Percentiles rank a stretch among this genome's conserved stretches.
Evolutionary conservation across 2,329 filamentous ascomycete genomes (phyloP).

Genomic region (Cladosporium colombiae): DNA sequence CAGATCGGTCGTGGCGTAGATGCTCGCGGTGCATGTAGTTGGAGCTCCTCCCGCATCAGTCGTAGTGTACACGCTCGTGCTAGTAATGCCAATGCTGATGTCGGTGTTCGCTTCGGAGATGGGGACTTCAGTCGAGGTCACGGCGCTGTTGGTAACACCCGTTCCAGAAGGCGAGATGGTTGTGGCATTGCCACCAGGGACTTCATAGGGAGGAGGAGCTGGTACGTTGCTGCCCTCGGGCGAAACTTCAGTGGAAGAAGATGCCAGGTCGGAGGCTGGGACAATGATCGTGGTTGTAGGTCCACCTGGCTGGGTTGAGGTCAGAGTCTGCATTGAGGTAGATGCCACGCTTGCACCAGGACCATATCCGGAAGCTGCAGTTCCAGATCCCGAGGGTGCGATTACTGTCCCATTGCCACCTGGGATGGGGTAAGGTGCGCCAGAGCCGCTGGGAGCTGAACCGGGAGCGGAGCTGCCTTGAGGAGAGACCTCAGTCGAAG

Average conservation of each 20-base stretch:
- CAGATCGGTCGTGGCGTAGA: background rate
- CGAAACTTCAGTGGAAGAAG: background rate
- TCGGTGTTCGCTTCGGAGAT: background rate
- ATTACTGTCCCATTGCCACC: constrained; percentile 8
- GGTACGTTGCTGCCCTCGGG: constrained; percentile 3
- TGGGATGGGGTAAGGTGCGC: constrained; percentile 8
- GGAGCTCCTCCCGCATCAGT: background rate
- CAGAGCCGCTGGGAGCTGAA: background rate
- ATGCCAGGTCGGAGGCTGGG: background rate
- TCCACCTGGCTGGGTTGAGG: background rate
- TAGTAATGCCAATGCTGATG: background rate
- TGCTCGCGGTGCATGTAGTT: background rate
- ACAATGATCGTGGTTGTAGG: background rate
- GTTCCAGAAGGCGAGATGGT: background rate
- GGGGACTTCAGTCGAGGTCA: background rate
- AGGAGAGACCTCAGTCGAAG: background rate
- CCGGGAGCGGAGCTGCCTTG: background rate
- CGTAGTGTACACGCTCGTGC: background rate
- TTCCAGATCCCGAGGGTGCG: constrained; percentile 14
- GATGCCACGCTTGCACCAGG: constrained; percentile 3
- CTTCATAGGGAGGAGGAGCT: background rate
- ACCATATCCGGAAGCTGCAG: background rate
- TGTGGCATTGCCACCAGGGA: background rate
- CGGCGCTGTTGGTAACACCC: background rate
- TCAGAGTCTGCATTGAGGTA: background rate